Base-by-base conservation (phyloP, 306 rosid genomes). In the Crataegus laevigata region DNA sequence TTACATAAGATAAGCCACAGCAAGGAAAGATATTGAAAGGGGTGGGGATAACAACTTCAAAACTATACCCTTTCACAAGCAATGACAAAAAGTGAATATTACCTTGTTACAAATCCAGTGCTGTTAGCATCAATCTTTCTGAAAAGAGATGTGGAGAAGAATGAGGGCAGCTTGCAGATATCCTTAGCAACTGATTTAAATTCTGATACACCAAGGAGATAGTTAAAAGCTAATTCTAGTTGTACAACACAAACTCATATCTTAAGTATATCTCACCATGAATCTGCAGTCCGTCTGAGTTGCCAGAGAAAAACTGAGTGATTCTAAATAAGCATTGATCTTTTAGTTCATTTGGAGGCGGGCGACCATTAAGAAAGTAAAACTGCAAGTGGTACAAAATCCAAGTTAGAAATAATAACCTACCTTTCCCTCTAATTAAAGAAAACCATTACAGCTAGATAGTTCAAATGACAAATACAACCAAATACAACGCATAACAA, bases 141-240 rank as follows among this genome's bases (percentile, higher is more conserved):
- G 85, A 90, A 96, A 75, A 96, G 88, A 45, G 89, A 81, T 0
- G 91, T 70, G 24, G 97, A 92, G 85, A 90, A 85, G 81, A 92
- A 96, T 58, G 97, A 96, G 69, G 99, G 99, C 80, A 96, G 92
- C 96, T 88, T 96, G 91, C 99, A 96, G 60, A 96, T 80, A 77
- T 96, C 98, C 91, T 92, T 96, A 29, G 92, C 89, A 75, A 96
- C 80, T 42, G 84, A 74, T 83, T 91, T 92, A 80, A 96, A 96
- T 66, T 96, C 98, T 96, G 92, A 54, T 71, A 89, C 52, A 58
- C 65, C 81, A 84, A 77, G 66, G 55, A 73, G 76, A 79, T 34
- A 82, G 83, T 71, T 47, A 47, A 86, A 63, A 79, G 40, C 60
- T 62, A 67, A 77, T 85, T 69, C 77, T 62, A 80, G 77, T 34